Evolutionary conservation across 257 asterid species (phyloP), one percentile per base, ranked within the genome.

Genomic region (Leptodermis oblonga): DNA sequence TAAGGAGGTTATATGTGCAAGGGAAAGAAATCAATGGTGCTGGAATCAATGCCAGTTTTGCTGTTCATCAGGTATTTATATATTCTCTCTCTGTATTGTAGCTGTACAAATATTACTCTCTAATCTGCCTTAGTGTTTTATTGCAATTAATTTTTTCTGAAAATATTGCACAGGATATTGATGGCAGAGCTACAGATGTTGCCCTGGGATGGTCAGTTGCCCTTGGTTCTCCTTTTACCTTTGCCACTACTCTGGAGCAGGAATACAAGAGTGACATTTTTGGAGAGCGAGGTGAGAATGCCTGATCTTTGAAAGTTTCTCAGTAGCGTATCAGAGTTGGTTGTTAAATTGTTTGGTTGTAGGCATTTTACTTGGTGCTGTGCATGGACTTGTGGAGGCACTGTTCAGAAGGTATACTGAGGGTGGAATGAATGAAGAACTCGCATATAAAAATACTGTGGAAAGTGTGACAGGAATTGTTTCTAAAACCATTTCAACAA

Each of bases 151-250:
- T 17, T 37, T 42, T 30, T 14, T 17, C 7, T 60, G 23, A 26
- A 28, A 17, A 12, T 48, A 28, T 15, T 58, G 45, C 45, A 20
- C 66, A 92, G 97, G 98, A 92, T 79, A 85, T 88, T 74, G 96
- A 92, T 88, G 98, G 96, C 54, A 86, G 97, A 79, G 98, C 98
- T 62, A 92, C 98, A 18, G 93, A 92, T 74, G 92, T 90, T 77
- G 98, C 98, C 61, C 92, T 92, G 76, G 98, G 96, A 67, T 92
- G 97, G 98, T 92, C 97, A 5, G 84, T 92, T 65, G 96, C 96
- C 68, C 96, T 92, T 71, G 98, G 98, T 76, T 90, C 98, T 60
- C 98, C 98, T 69, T 90, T 92, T 78, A 88, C 97, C 59, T 92
- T 92, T 69, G 96, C 90, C 53, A 92, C 98, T 65, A 90, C 97